Evolutionary conservation across 2,329 filamentous ascomycete species (phyloP).

Genomic region (Penicillium sp.): DNA sequence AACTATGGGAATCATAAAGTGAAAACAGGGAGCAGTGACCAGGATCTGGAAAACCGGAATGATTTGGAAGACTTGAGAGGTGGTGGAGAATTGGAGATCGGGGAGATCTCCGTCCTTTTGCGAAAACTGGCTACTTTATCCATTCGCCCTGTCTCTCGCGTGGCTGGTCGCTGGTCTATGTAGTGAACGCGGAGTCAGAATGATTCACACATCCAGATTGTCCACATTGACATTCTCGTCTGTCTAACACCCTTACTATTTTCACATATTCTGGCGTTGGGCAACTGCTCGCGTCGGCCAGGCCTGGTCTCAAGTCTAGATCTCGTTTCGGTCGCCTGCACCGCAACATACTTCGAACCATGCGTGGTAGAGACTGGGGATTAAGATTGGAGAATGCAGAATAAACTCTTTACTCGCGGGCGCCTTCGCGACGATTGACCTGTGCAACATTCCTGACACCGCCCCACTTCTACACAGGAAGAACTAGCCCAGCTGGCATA

Average conservation of each 20-base stretch:
- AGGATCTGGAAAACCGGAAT: conserved; percentile 3
- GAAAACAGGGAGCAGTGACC: background rate
- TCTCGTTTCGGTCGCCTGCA: background rate
- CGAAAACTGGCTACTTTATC: background rate
- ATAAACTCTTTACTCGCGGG: background rate
- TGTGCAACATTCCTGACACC: conserved; percentile 20
- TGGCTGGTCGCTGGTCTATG: background rate
- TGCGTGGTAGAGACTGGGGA: background rate
- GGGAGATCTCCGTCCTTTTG: conserved; percentile 8
- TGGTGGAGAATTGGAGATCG: background rate
- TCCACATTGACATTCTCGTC: background rate
- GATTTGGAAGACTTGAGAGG: conserved; percentile 29
- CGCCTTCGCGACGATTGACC: conserved; percentile 17
- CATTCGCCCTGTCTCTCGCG: background rate
- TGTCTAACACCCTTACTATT: background rate
- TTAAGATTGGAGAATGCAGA: background rate
- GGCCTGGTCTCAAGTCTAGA: background rate
- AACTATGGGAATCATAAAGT: conserved; percentile 3
- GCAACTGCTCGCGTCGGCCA: background rate
- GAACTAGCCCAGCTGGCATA: background rate
- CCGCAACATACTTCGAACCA: background rate
- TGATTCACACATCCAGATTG: background rate
- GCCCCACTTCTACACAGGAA: conserved; percentile 5
- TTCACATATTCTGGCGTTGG: background rate
- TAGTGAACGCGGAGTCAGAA: background rate